Evolutionary conservation across 805 yeast genomes (phyloP).

Genomic region (Saccharomycopsis sp.): DNA sequence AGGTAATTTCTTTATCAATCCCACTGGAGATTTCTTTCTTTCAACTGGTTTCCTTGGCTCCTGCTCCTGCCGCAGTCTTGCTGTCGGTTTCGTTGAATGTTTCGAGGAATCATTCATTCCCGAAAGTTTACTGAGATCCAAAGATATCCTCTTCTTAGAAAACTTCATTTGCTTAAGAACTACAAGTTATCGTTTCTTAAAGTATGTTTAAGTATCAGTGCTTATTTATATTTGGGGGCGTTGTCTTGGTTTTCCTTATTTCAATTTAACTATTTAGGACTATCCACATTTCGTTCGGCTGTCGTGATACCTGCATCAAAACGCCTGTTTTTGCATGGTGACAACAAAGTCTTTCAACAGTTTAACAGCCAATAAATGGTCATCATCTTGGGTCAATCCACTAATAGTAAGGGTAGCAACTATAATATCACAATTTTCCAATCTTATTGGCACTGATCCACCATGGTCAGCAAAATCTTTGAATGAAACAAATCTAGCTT

Average conservation of each 20-base stretch:
- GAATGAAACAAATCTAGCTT: constrained; percentile 33
- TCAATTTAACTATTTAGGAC: neutral
- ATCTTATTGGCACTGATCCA: constrained; percentile 46
- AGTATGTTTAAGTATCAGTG: neutral
- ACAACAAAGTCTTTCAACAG: constrained; percentile 26
- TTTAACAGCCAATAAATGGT: constrained; percentile 41
- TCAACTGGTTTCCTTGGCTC: neutral
- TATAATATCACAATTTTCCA: constrained; percentile 27
- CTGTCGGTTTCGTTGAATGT: neutral
- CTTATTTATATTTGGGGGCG: neutral
- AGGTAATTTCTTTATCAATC: constrained; percentile 3
- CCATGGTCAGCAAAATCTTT: constrained; percentile 47
- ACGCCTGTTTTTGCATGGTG: neutral
- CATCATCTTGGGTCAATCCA: constrained; percentile 50
- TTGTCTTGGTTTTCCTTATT: neutral
- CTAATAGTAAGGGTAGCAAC: constrained; percentile 47
- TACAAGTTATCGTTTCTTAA: too few species aligned
- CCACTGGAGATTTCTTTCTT: neutral
- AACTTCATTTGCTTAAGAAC: too few species aligned
- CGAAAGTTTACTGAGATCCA: too few species aligned
- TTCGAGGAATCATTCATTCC: too few species aligned
- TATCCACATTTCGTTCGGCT: neutral
- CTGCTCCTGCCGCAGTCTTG: neutral
- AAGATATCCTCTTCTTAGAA: too few species aligned
- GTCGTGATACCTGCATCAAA: too few species aligned